A percentile compares a stretch with the other conserved stretches of the same genome.
Conservation (phyloP, 202 grass and related monocot genomes). For the Carex arenaria region DNA sequence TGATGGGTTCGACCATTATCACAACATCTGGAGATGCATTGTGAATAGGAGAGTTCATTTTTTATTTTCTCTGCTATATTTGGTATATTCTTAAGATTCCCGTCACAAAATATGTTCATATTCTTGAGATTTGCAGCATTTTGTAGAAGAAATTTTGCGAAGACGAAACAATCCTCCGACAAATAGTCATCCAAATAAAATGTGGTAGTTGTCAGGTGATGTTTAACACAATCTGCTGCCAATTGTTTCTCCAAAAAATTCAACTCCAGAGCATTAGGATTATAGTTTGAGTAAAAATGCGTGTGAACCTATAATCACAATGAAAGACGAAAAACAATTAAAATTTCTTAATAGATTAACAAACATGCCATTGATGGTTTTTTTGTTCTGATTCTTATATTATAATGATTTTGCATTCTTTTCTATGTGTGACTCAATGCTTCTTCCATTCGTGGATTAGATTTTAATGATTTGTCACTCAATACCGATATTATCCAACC, state of each 20-base stretch:
- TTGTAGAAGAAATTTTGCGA: slow-evolving; percentile 31
- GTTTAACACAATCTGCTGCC: not conserved
- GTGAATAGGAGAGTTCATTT: slow-evolving; percentile 13
- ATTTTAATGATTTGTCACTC: not conserved
- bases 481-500: too few species aligned
- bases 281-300: too few species aligned
- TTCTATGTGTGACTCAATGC: too few species aligned
- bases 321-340: too few species aligned
- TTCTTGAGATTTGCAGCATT: slow-evolving; percentile 23
- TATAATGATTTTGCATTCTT: too few species aligned
- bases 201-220: slow-evolving; percentile 14
- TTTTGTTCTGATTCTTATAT: too few species aligned
- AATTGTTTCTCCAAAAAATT: slow-evolving; percentile 15
- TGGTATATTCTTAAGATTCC: not conserved
- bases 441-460: too few species aligned
- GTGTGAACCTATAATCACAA: not conserved
- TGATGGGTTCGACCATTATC: not conserved
- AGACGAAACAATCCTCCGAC: not conserved
- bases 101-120: slow-evolving; percentile 19
- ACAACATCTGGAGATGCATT: slow-evolving; percentile 23
- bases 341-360: too few species aligned
- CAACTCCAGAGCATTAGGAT: not conserved
- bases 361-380: too few species aligned
- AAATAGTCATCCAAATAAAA: not conserved
- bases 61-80: not conserved